A percentile compares a stretch with the other conserved stretches of the same genome.
Conservation (phyloP, 257 asterid species). For the Nicotiana noctiflora region DNA sequence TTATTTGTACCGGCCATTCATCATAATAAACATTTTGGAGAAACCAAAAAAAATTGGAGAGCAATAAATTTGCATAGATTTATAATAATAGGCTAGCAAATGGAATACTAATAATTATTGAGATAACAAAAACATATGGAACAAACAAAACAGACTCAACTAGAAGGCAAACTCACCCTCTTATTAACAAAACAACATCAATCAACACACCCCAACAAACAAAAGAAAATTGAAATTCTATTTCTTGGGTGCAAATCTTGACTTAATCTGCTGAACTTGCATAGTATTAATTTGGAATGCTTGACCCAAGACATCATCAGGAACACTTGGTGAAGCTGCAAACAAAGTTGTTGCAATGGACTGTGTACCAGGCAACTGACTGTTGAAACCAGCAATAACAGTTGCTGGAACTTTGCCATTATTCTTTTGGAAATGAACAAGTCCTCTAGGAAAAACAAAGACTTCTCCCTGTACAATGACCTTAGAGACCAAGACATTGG, state of each 20-base stretch:
- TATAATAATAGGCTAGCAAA: not conserved
- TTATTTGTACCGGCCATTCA: not conserved
- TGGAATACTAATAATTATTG: not conserved
- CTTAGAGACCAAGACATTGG: constrained; percentile 49
- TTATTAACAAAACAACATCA: not conserved
- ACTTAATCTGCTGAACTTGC: constrained; percentile 60
- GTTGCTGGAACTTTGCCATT: constrained; percentile 50
- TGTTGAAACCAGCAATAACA: constrained; percentile 64
- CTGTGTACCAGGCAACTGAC: constrained; percentile 75
- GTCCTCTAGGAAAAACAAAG: constrained; percentile 61
- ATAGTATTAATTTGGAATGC: constrained; percentile 48
- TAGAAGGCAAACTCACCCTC: not conserved
- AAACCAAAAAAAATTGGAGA: too few relatives aligned
- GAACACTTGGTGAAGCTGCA: constrained; percentile 51
- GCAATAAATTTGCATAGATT: too few relatives aligned
- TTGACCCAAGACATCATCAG: constrained; percentile 53
- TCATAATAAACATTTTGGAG: not conserved
- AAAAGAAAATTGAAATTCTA: not conserved
- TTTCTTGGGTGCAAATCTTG: constrained; percentile 50
- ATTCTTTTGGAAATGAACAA: constrained; percentile 82
- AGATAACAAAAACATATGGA: not conserved
- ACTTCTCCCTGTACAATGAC: constrained; percentile 53
- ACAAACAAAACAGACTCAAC: not conserved
- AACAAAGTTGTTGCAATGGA: constrained; percentile 55
- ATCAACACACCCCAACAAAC: not conserved